Percentiles rank a stretch among this genome's conserved stretches.
phyloP scores from a whole-genome alignment of 1,284 basidiomycete species.

The Cerioporus squamosus region DNA sequence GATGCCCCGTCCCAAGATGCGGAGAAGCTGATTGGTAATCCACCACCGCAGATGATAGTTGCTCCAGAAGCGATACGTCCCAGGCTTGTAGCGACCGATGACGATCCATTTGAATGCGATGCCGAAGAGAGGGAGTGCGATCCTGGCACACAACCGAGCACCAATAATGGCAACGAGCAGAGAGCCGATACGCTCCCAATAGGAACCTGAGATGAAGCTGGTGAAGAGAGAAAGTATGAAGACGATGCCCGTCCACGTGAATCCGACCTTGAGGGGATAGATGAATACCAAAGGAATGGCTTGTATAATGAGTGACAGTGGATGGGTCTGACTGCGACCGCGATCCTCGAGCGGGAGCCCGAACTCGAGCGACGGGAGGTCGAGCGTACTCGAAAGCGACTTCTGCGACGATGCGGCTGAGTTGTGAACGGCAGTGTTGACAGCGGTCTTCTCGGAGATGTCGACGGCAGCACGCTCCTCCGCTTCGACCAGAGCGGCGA shows the following conservation, averaged over 20 bases:
- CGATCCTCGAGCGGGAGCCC: slow-evolving; percentile 19
- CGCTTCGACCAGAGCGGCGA: slow-evolving; percentile 42
- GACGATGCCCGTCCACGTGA: slow-evolving; percentile 39
- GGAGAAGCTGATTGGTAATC: slow-evolving; percentile 48
- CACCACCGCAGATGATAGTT: slow-evolving; percentile 51
- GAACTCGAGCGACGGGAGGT: slow-evolving; percentile 18
- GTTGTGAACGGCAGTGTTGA: slow-evolving; percentile 14
- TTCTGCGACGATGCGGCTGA: slow-evolving; percentile 11
- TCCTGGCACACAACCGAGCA: slow-evolving; percentile 37
- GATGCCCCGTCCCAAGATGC: slow-evolving; percentile 45
- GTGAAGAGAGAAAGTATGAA: slow-evolving; percentile 26
- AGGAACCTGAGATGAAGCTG: slow-evolving; percentile 33
- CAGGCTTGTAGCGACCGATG: slow-evolving; percentile 47
- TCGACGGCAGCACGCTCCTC: slow-evolving; percentile 10
- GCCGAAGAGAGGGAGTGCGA: slow-evolving; percentile 41
- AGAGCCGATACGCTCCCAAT: slow-evolving; percentile 39
- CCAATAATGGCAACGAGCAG: slow-evolving; percentile 40
- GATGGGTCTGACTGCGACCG: slow-evolving; percentile 41
- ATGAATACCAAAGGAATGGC: slow-evolving; percentile 47
- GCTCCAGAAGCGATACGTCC: slow-evolving; percentile 42
- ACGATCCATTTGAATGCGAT: slow-evolving; percentile 50
- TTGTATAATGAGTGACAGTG: slow-evolving; percentile 44
- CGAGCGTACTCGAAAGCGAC: slow-evolving; percentile 10
- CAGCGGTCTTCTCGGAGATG: slow-evolving; percentile 22
- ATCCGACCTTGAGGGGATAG: slow-evolving; percentile 46